phyloP scores from a whole-genome alignment of 2,329 filamentous ascomycete species.

The Incumbomyces lentus region DNA sequence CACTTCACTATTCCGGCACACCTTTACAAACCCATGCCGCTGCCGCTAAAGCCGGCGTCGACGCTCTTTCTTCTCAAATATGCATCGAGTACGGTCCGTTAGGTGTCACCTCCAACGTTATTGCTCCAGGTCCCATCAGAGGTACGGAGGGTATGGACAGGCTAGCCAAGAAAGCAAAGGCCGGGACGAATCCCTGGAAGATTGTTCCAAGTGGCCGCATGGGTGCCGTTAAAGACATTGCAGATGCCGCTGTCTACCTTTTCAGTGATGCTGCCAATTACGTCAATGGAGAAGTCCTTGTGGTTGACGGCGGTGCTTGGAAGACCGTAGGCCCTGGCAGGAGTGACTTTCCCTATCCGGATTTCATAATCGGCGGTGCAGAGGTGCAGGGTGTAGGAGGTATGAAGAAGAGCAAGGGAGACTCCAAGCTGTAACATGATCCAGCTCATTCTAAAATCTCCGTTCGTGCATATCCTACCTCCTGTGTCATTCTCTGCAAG shows the following conservation, averaged over 20 bases:
- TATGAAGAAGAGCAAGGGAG: slow-evolving; percentile 46
- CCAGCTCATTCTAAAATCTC: no score
- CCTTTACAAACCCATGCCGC: slow-evolving; percentile 78
- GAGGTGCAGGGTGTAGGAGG: slow-evolving; percentile 49
- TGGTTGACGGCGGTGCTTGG: slow-evolving; percentile 50
- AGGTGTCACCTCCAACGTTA: slow-evolving; percentile 76
- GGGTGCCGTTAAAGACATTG: slow-evolving; percentile 75
- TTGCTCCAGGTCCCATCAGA: slow-evolving; percentile 75
- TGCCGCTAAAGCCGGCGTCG: slow-evolving; percentile 82
- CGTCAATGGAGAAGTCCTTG: slow-evolving; percentile 70
- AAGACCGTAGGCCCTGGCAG: slow-evolving; percentile 27
- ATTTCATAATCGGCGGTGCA: slow-evolving; percentile 46
- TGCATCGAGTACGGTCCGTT: slow-evolving; percentile 81
- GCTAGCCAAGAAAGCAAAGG: slow-evolving; percentile 45
- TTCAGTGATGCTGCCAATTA: slow-evolving; percentile 79
- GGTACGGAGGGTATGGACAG: slow-evolving; percentile 72
- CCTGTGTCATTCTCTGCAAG: no score
- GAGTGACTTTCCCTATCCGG: slow-evolving; percentile 41
- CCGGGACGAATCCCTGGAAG: slow-evolving; percentile 37
- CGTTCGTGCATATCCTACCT: no score
- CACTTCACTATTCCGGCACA: slow-evolving; percentile 79
- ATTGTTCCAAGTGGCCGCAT: slow-evolving; percentile 61
- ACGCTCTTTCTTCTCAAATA: slow-evolving; percentile 67
- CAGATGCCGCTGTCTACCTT: slow-evolving; percentile 80
- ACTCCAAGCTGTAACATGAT: background rate